Base-by-base conservation (phyloP, 805 yeast genomes). In the Lipomyces lipofer region DNA sequence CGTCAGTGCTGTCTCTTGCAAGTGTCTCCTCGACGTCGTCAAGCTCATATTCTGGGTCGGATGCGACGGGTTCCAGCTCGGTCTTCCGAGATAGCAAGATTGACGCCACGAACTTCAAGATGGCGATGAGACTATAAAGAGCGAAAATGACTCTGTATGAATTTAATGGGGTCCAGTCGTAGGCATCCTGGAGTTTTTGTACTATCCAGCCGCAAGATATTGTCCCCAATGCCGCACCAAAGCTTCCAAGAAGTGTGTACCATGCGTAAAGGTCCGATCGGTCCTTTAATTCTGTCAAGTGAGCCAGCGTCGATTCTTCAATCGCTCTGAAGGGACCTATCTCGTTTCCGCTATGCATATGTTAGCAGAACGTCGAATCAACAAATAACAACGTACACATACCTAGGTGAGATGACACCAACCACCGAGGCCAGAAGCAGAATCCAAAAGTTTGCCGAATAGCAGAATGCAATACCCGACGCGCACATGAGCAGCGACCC, bases 201-300 rank as follows among this genome's bases (percentile, higher is more conserved):
- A 1, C 85, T 77, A 48, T 82, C 86, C 58, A 80, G 80, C 65
- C 76, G 91, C 55, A 86, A 82, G 71, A 88, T 76, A 73, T 79
- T 96, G 64, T 97, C 96, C 22, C 71, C 72, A 29, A 97, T 97
- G 83, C 81, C 22, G 74, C 70, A 17, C 79, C 74, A 22, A 78
- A 62, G 2, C 74, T 71, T 0, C 83, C 84, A 33, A 77, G 64
- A 59, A 81, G 75, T 0, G 75, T 72, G 63, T 79, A 80, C 84
- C 84, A 80, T 6, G 83, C 79, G 60, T 76, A 81, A n/a, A 78
- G 69, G 60, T 81, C 84, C 0, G 83, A 73, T 49, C 83, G 66
- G 28, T 74, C 68, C 9, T 70, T 71, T 13, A 70, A 62, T 5
- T 72, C 66, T 3, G 74, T 71, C 53, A 80, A 64, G 15, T 79